Conservation (phyloP, 345 rosid genomes). For the Rhodomyrtus tomentosa region DNA sequence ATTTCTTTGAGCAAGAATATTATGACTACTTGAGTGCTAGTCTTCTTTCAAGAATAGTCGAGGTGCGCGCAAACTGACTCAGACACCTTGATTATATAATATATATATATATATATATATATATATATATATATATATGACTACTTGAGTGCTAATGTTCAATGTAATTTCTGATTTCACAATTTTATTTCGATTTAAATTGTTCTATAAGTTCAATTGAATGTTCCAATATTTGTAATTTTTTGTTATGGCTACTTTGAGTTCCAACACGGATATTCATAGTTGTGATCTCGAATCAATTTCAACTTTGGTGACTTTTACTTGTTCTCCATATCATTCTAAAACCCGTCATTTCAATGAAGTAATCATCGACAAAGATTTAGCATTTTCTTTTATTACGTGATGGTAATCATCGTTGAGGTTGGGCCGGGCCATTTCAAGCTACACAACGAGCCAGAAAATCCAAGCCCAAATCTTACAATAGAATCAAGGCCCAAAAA, state of each 20-base stretch:
- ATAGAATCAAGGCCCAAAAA: background rate
- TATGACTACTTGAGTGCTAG: too few species aligned
- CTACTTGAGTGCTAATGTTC: background rate
- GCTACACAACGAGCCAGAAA: background rate
- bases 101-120: too few species aligned
- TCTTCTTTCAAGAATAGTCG: too few species aligned
- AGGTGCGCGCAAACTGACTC: too few species aligned
- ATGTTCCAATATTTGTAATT: background rate
- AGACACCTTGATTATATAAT: too few species aligned
- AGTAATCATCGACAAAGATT: background rate
- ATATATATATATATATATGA: too few species aligned
- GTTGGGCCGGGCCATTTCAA: background rate
- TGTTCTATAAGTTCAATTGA: background rate
- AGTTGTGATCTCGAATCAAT: background rate
- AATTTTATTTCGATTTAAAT: background rate
- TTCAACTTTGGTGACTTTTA: background rate
- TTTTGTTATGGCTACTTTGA: background rate
- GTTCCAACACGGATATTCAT: too few species aligned
- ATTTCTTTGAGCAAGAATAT: background rate
- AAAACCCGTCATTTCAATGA: background rate
- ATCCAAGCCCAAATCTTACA: background rate
- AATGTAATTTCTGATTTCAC: background rate
- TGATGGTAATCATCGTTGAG: background rate
- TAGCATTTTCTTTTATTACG: background rate
- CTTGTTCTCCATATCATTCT: background rate